Conservation (phyloP, 2,329 filamentous ascomycete genomes). For the Penicillium expansum region DNA sequence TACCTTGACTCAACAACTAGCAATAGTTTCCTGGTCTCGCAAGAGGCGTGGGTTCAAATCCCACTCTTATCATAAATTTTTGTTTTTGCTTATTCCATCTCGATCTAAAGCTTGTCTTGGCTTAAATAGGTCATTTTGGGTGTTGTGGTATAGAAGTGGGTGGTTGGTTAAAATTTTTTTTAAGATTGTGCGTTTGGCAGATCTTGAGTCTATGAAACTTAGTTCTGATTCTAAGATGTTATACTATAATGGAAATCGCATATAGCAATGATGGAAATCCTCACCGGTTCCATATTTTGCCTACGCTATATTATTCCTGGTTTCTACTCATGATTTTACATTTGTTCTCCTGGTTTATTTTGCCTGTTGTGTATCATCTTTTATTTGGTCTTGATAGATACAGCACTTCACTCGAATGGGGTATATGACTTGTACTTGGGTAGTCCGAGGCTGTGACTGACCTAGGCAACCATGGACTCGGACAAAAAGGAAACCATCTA, state of each 20-base stretch:
- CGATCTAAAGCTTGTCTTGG: background rate
- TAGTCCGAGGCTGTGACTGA: too few species aligned
- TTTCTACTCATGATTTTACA: background rate
- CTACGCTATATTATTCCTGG: background rate
- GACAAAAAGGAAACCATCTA: too few species aligned
- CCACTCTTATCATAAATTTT: conserved; percentile 7
- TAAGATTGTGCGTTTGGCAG: background rate
- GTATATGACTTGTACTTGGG: too few species aligned
- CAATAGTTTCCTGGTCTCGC: conserved; percentile 10
- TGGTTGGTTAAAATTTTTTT: background rate
- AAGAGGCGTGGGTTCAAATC: conserved; percentile 10
- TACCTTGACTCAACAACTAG: conserved; percentile 22
- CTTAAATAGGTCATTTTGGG: background rate
- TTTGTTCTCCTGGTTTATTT: background rate
- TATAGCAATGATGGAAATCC: too few species aligned
- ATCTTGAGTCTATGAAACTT: background rate
- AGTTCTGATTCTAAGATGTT: too few species aligned
- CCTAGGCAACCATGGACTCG: too few species aligned
- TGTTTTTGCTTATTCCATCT: background rate
- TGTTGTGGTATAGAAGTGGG: too few species aligned
- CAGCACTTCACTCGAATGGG: too few species aligned
- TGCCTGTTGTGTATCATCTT: too few species aligned
- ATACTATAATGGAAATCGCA: too few species aligned
- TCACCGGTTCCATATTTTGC: too few species aligned
- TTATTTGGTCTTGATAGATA: too few species aligned